Evolutionary conservation across 2,329 filamentous ascomycete species (phyloP), one percentile per base, ranked within the genome.

Genomic region (Colletotrichum sp.): DNA sequence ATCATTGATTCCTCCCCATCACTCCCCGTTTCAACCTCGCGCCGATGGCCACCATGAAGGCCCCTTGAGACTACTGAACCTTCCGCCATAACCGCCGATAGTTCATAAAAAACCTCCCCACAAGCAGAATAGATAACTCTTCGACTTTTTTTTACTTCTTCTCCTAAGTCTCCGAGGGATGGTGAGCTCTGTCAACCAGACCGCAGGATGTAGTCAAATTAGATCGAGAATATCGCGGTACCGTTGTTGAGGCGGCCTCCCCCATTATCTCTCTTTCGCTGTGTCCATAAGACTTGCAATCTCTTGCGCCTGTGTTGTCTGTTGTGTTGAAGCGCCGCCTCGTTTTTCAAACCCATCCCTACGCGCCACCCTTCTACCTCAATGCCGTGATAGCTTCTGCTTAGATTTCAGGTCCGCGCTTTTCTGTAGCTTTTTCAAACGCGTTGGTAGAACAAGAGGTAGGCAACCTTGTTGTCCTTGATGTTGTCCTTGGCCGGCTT

Each of bases 391-490:
- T 44, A 25, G n/a, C 22, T 73, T 61, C 44, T 59, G 64, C 22
- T 59, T 44, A 19, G 36, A 34, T n/a, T 29, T 65, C 63, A 52
- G 32, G n/a, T 29, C 36, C 49, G n/a, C 39, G 13, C 16, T 30
- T 29, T 16, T n/a, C 59, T 52, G 44, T 52, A 25, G n/a, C 32
- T 82, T 79, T 16, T 29, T 76, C 70, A 91, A 77, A 97, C 91
- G 81, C 92, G 92, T 87, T 98, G 94, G 85, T 99, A 99, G 87
- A 99, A 98, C 82, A 99, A 87, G 79, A 99, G 92, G 86, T 99
- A 99, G 6, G 97, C 97, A 75, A 98, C 96, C 89, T 98, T 98
- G 89, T 96, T 98, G 84, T 99, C 96, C 85, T 95, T 95, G 82
- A 95, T 90, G 79, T 87, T 91, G 80, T 93, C 92, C 84, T 92